Base-by-base conservation (phyloP, 768 basidiomycete genomes). In the Boletus tylopilopsis region DNA sequence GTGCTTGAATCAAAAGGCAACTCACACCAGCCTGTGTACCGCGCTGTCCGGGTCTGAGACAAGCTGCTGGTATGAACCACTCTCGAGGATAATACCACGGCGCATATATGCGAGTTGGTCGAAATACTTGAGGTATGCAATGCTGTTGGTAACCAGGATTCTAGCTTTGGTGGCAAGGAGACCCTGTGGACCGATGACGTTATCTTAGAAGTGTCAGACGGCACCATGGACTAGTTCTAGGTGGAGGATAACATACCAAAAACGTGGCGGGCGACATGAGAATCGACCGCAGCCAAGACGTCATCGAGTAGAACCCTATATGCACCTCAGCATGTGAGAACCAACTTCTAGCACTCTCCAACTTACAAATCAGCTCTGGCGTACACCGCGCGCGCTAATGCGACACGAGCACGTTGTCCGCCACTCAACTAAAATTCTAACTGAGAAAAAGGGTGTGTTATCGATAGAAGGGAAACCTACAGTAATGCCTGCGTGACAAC, bases 361-460 rank as follows among this genome's bases (percentile, higher is more conserved):
- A 67, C 82, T 60, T 58, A 92, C 80, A 96, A 65, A 65, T 98
- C 94, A 1, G 94, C 92, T 38, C 94, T 79, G 4, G 92, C 84
- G 67, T 97, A 97, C 0, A 95, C 88, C 3, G 90, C 91, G 25
- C 94, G 75, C 6, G 95, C 95, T 9, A 96, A 73, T 13, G 87
- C 80, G 7, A 94, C 76, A 24, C 91, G 82, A 44, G 91, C 89
- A 15, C 87, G 80, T 64, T 94, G 89, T 0, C 92, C 92, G 32
- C 92, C 90, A 56, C 85, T 87, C 50, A 90, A 64, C 83, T 88
- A 47, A 19, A 37, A 32, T 44, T 29, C 16, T 6, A 58, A 6
- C 21, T 57, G 34, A 53, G 62, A 50, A 56, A 58, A 3, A 59
- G 34, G 11, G 49, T 32, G 35, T 50, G 25, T 5, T 16, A 43